Conservation (phyloP, 1,139 yeast species). For the Saccharomycopsis hybrid region DNA sequence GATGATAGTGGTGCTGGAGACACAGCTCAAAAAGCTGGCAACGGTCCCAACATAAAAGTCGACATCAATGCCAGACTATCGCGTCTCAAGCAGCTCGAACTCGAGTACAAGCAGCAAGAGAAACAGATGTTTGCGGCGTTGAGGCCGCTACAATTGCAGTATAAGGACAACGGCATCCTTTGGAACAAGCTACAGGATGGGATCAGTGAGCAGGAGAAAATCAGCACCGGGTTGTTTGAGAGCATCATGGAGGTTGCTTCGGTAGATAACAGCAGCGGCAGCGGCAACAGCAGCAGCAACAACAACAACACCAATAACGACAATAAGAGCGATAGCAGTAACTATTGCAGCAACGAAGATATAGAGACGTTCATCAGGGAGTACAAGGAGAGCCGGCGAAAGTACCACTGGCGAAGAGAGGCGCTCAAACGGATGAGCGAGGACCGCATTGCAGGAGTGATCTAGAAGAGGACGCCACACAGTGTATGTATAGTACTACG, state of each 20-base stretch:
- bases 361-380: not conserved
- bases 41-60: not conserved
- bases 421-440: not conserved
- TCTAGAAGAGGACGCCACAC: too few species aligned
- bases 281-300: too few species aligned
- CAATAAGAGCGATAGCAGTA: too few species aligned
- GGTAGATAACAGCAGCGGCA: too few species aligned
- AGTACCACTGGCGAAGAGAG: not conserved
- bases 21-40: too few species aligned
- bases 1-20: too few species aligned
- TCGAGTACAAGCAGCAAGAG: conserved; percentile 12
- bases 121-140: conserved; percentile 26
- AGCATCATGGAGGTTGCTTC: conserved; percentile 15
- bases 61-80: conserved; percentile 15
- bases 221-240: conserved; percentile 22
- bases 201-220: conserved; percentile 21
- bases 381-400: not conserved
- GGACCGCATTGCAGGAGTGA: not conserved
- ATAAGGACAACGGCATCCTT: conserved; percentile 20
- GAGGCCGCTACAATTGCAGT: conserved; percentile 22
- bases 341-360: too few species aligned
- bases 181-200: conserved; percentile 20
- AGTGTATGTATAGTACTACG: too few species aligned
- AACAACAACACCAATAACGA: too few species aligned
- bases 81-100: conserved; percentile 27